Percentiles rank a stretch among this genome's conserved stretches.
These are phyloP conservation scores for Chlamydomonas applanata DNA, from an alignment of 139 green algal species.

Conservation along the genomic window DNA sequence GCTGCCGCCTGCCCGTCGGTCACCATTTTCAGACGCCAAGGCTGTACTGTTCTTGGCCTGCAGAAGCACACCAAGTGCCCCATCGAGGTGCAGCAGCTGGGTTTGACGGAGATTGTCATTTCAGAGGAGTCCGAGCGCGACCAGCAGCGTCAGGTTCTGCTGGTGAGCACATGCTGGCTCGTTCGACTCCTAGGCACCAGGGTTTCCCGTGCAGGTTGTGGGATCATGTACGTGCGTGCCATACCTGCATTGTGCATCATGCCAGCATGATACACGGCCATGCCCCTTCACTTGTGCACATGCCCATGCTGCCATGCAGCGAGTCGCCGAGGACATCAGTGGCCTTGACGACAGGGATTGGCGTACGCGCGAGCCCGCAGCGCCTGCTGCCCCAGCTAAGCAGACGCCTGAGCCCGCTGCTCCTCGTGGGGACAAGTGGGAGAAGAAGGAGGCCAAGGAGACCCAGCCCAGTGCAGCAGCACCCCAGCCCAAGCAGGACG, in stretches of 20 bases:
- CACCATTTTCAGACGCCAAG: too few species aligned
- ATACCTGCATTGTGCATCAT: too few species aligned
- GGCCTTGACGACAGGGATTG: constrained; percentile 62
- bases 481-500: constrained; percentile 14
- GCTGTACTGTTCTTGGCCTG: background rate
- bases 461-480: background rate
- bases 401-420: background rate
- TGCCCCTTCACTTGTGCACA: background rate
- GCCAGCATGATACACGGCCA: background rate
- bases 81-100: constrained; percentile 57
- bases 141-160: constrained; percentile 53
- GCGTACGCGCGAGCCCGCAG: constrained; percentile 42
- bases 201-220: too few species aligned
- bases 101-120: constrained; percentile 63
- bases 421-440: too few species aligned
- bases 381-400: constrained; percentile 9
- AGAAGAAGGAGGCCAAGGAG: constrained; percentile 6
- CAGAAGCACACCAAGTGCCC: constrained; percentile 64
- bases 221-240: background rate
- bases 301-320: constrained; percentile 18
- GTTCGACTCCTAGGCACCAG: too few species aligned
- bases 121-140: constrained; percentile 59
- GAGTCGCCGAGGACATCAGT: constrained; percentile 50
- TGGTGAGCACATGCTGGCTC: constrained; percentile 20
- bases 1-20: too few species aligned